These are phyloP conservation scores for Saccharomyces pastorianus DNA, from an alignment of 1,139 yeast species.

Conservation along the genomic window DNA sequence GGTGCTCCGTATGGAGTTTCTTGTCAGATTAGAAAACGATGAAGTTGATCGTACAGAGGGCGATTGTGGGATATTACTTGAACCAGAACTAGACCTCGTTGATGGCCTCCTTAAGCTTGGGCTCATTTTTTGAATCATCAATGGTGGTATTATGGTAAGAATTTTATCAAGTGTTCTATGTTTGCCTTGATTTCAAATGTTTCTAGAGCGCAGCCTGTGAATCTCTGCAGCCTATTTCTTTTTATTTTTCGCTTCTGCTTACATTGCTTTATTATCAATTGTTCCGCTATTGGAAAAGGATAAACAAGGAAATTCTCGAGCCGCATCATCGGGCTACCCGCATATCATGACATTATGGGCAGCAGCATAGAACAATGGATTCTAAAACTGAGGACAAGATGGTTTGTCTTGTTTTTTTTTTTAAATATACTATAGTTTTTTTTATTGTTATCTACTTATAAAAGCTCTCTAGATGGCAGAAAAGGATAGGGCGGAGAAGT, in stretches of 20 bases:
- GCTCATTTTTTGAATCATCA: conserved; percentile 11
- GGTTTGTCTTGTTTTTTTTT: background rate
- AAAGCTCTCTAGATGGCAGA: background rate
- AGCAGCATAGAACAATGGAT: background rate
- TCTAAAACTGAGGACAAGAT: background rate
- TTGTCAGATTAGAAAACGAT: conserved; percentile 13
- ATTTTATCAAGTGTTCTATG: background rate
- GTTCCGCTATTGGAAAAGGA: background rate
- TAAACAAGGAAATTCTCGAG: background rate
- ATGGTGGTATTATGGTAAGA: background rate
- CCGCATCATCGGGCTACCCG: background rate
- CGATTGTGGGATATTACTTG: conserved; percentile 10
- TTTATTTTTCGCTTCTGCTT: background rate
- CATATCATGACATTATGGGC: background rate
- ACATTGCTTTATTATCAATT: background rate
- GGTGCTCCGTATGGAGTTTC: conserved; percentile 5
- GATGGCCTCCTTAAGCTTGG: conserved; percentile 9
- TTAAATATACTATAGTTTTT: background rate
- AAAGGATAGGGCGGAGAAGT: background rate
- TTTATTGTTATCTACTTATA: background rate
- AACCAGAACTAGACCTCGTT: conserved; percentile 6
- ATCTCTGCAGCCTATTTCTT: conserved; percentile 2
- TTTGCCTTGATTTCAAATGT: background rate
- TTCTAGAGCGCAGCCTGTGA: background rate
- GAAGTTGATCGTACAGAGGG: conserved; percentile 16